These are phyloP conservation scores for Ogataea pignaliae DNA, from an alignment of 805 yeast species.

Conservation along the genomic window DNA sequence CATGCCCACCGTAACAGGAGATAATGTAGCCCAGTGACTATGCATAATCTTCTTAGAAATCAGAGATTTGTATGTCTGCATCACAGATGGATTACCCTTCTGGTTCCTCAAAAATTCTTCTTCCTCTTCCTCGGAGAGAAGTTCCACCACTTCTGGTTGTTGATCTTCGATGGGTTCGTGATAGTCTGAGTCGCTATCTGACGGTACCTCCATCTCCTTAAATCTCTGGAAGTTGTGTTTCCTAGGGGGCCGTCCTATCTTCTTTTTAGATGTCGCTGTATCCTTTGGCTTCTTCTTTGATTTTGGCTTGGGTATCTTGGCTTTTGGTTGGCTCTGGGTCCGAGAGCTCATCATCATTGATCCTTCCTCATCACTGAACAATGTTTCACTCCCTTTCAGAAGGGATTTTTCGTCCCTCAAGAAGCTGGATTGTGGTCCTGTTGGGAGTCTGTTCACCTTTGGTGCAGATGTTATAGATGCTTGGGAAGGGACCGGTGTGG, in stretches of 20 bases:
- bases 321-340: background rate
- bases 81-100: slow-evolving; percentile 1
- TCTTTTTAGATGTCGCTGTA: background rate
- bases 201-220: background rate
- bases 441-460: background rate
- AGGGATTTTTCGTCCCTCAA: slow-evolving; percentile 7
- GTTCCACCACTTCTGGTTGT: background rate
- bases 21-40: slow-evolving; percentile 16
- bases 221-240: background rate
- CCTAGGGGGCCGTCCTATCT: background rate
- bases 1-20: slow-evolving; percentile 9
- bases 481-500: background rate
- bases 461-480: no score
- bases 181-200: background rate
- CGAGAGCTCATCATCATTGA: slow-evolving; percentile 1
- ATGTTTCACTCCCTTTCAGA: slow-evolving; percentile 16
- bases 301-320: background rate
- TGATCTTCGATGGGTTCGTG: background rate
- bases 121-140: slow-evolving; percentile 5
- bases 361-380: slow-evolving; percentile 20
- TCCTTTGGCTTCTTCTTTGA: background rate
- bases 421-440: slow-evolving; percentile 1
- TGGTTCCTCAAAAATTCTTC: slow-evolving; percentile 4
- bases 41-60: slow-evolving; percentile 14
- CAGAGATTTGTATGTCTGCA: slow-evolving; percentile 9